phyloP scores from a whole-genome alignment of 1,139 yeast genomes.

The Hansenula lynferdii region DNA sequence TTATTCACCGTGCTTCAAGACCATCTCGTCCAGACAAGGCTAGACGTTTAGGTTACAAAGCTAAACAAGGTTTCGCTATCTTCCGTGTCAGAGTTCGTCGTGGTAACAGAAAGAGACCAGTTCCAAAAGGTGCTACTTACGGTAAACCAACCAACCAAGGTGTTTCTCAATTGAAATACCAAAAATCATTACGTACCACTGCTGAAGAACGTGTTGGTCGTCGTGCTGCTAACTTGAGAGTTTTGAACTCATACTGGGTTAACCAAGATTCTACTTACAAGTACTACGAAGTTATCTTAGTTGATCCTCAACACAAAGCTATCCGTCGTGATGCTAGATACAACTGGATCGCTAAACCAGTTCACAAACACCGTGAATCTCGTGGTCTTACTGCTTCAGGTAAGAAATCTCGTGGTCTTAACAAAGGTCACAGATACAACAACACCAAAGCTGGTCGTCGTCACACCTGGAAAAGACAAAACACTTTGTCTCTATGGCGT shows the following conservation, averaged over 20 bases:
- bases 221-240: slow-evolving; percentile 98
- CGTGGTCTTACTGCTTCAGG: slow-evolving; percentile 99
- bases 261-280: slow-evolving; percentile 99
- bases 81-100: slow-evolving; percentile 99
- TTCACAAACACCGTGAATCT: slow-evolving; percentile 99
- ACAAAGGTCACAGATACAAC: slow-evolving; percentile 99
- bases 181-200: slow-evolving; percentile 94
- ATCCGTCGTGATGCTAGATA: slow-evolving; percentile 98
- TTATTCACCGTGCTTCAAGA: slow-evolving; percentile 97
- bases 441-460: slow-evolving; percentile 98
- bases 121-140: slow-evolving; percentile 99
- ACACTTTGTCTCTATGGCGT: slow-evolving; percentile 99
- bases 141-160: slow-evolving; percentile 99
- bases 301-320: slow-evolving; percentile 98
- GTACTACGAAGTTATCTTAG: slow-evolving; percentile 95
- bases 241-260: slow-evolving; percentile 99
- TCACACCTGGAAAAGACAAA: slow-evolving; percentile 99
- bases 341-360: slow-evolving; percentile 99
- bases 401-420: slow-evolving; percentile 99
- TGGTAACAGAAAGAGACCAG: slow-evolving; percentile 99
- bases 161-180: slow-evolving; percentile 99
- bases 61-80: slow-evolving; percentile 99
- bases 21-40: slow-evolving; percentile 99
- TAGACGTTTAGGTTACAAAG: slow-evolving; percentile 99
- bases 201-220: slow-evolving; percentile 99